A percentile compares a stretch with the other conserved stretches of the same genome.
Conservation (phyloP, 148 eudicot species). For the Vaccinium macrocarpon region DNA sequence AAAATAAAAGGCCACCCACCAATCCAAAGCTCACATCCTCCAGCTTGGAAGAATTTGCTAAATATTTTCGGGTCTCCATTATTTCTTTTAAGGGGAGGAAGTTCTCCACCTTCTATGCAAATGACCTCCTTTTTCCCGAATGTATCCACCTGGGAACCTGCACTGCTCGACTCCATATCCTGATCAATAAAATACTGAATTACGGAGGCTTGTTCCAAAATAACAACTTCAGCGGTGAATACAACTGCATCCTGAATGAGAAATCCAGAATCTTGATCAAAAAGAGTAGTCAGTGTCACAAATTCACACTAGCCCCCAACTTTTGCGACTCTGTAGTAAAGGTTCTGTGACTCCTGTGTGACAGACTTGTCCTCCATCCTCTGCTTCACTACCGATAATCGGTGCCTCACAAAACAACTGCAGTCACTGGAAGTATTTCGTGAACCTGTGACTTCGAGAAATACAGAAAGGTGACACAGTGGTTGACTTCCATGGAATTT, state of each 20-base stretch:
- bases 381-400: conserved; percentile 87
- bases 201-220: conserved; percentile 79
- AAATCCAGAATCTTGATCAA: conserved; percentile 98
- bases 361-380: conserved; percentile 89
- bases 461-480: conserved; percentile 95
- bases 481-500: conserved; percentile 42
- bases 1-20: conserved; percentile 47
- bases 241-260: conserved; percentile 83
- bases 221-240: conserved; percentile 91
- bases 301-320: conserved; percentile 99
- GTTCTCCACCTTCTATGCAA: conserved; percentile 97
- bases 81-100: conserved; percentile 92
- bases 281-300: conserved; percentile 91
- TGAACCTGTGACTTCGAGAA: conserved; percentile 95
- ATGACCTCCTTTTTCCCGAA: conserved; percentile 65
- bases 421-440: conserved; percentile 87
- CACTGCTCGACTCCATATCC: conserved; percentile 34
- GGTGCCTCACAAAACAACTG: conserved; percentile 98
- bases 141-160: conserved; percentile 30
- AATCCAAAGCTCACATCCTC: conserved; percentile 98
- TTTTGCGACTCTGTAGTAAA: conserved; percentile 95
- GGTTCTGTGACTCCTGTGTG: conserved; percentile 92
- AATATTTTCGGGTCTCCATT: conserved; percentile 98
- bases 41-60: conserved; percentile 98
- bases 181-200: conserved; percentile 63